These are phyloP conservation scores for Nannizziopsis barbatae DNA, from an alignment of 2,329 filamentous ascomycete species.

Conservation along the genomic window DNA sequence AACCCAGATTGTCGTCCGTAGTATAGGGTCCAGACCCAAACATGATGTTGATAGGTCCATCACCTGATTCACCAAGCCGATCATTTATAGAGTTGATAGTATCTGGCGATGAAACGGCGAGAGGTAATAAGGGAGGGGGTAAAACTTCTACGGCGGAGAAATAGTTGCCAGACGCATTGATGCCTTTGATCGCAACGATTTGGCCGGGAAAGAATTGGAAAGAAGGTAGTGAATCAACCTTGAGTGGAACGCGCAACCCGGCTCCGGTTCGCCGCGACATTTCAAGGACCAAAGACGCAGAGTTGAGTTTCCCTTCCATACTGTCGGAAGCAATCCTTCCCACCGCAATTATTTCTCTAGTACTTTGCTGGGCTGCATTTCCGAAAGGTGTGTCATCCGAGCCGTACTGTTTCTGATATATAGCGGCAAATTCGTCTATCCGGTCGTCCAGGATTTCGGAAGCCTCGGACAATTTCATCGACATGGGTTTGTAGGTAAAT, in stretches of 20 bases:
- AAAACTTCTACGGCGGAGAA: constrained; percentile 73
- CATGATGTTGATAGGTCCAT: constrained; percentile 62
- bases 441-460: constrained; percentile 90
- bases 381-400: constrained; percentile 74
- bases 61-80: constrained; percentile 54
- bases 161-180: constrained; percentile 72
- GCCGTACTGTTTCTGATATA: constrained; percentile 62
- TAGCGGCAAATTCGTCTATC: constrained; percentile 75
- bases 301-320: constrained; percentile 68
- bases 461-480: constrained; percentile 86
- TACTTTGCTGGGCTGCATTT: constrained; percentile 74
- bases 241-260: constrained; percentile 69
- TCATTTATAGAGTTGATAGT: constrained; percentile 58
- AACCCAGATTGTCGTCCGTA: constrained; percentile 81
- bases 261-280: constrained; percentile 74
- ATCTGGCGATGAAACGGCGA: constrained; percentile 57
- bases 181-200: constrained; percentile 75
- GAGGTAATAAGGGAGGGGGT: constrained; percentile 60
- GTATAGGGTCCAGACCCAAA: constrained; percentile 83
- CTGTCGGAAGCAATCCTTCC: constrained; percentile 85
- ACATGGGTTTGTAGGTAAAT: constrained; percentile 80
- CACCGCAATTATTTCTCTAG: constrained; percentile 76
- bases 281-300: constrained; percentile 75
- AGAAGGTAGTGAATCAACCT: constrained; percentile 54
- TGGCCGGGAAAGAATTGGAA: constrained; percentile 92